Evolutionary conservation across 345 rosid species (phyloP).

Genomic region (Syzygium aromaticum): DNA sequence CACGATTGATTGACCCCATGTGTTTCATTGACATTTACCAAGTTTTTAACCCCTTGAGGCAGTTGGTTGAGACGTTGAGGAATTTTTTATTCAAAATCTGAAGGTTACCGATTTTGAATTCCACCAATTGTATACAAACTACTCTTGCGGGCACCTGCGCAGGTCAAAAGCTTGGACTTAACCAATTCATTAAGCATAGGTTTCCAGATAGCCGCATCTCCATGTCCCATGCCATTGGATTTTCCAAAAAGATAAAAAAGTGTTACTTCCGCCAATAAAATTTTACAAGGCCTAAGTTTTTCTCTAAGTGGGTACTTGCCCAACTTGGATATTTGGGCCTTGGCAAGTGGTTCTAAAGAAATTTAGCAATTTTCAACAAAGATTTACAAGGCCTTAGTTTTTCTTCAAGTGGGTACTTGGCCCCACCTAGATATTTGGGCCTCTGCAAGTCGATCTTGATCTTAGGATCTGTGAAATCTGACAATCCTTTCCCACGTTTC

Average conservation of each 20-base stretch:
- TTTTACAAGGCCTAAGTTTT: neutral
- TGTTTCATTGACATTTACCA: neutral
- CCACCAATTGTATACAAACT: neutral
- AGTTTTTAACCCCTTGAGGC: neutral
- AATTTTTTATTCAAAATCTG: neutral
- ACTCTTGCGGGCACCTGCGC: rapidly evolving
- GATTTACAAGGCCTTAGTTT: neutral
- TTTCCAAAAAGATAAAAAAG: neutral
- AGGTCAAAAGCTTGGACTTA: neutral
- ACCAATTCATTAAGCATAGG: neutral
- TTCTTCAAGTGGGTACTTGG: neutral
- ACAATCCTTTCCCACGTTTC: neutral
- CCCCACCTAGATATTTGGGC: neutral
- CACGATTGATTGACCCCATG: neutral
- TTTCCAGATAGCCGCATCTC: neutral
- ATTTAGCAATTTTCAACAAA: neutral
- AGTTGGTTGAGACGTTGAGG: neutral
- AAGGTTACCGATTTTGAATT: neutral
- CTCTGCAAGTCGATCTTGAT: neutral
- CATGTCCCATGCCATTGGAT: neutral
- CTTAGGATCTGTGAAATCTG: neutral
- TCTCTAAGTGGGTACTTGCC: neutral
- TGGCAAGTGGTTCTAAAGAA: neutral
- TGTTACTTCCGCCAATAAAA: neutral
- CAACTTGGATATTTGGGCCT: neutral